Base-by-base conservation (phyloP, 2,329 filamentous ascomycete genomes). In the Verticillium dahliae region DNA sequence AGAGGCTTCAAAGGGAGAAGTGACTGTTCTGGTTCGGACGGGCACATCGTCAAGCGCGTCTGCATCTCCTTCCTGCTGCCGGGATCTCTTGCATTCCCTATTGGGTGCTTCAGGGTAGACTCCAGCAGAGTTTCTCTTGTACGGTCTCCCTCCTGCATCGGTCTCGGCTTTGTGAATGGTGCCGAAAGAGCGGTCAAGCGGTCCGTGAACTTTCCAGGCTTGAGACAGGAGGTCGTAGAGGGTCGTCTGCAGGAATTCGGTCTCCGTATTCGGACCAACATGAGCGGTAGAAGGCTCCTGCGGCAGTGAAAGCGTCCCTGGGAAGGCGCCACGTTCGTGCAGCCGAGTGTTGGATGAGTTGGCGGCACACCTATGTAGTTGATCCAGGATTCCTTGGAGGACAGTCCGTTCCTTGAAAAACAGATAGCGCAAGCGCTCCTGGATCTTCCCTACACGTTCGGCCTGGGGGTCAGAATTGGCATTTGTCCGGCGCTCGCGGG, bases 311-410 rank as follows among this genome's bases (percentile, higher is more conserved):
- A 50, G 3, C 1, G 38, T 14, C 1, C 57, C 56, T 18, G 33
- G 33, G n/a, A 14, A 18, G n/a, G 59, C 41, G 27, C 54, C 14
- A n/a, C 14, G 37, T 27, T 34, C 27, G 27, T 56, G 59, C 4
- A 63, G 38, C 63, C 61, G 63, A 33, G 34, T 39, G 13, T 61
- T 57, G 31, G 56, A 22, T 3, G 57, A 58, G 27, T 57, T 61
- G 22, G 54, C 34, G n/a, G 63, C 62, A 41, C 59, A 52, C 14
- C 50, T 15, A 13, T 58, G 52, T 18, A 64, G 62, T 50, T 33
- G 55, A 9, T 31, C 7, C 3, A 64, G 34, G 11, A 63, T 60
- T 2, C 13, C 61, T 6, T 61, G 54, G 6, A 64, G 35, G 5
- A 60, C 11, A 13, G 11, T 15, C 5, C 35, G 33, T 9, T 57